These are phyloP conservation scores for Buxus sempervirens DNA, from an alignment of 164 flowering plant genomes.

Conservation along the genomic window DNA sequence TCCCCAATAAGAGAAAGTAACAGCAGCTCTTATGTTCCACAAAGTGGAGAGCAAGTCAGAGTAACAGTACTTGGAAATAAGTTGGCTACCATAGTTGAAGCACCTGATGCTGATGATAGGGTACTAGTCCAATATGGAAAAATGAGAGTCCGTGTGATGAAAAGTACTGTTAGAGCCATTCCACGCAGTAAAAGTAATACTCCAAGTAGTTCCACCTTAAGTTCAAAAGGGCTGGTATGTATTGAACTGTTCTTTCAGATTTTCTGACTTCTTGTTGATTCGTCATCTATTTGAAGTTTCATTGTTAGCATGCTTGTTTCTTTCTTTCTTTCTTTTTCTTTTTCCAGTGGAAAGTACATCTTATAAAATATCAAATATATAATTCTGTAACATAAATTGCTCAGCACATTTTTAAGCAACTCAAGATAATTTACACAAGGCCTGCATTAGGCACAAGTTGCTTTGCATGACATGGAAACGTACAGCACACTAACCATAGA, in stretches of 20 bases:
- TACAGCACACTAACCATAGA: too few relatives aligned
- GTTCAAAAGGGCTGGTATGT: slow-evolving; percentile 46
- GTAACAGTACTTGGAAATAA: slow-evolving; percentile 64
- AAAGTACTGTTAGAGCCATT: slow-evolving; percentile 40
- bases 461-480: too few relatives aligned
- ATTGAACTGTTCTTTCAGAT: background rate
- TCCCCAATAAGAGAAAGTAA: slow-evolving; percentile 18
- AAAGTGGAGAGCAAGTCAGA: slow-evolving; percentile 68
- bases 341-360: too few relatives aligned
- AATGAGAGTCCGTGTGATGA: slow-evolving; percentile 56
- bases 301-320: too few relatives aligned
- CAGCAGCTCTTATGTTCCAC: slow-evolving; percentile 38
- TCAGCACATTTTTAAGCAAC: too few relatives aligned
- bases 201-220: slow-evolving; percentile 19
- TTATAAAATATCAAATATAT: too few relatives aligned
- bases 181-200: slow-evolving; percentile 22
- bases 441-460: too few relatives aligned
- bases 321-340: too few relatives aligned
- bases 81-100: slow-evolving; percentile 73
- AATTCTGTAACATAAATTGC: too few relatives aligned
- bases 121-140: slow-evolving; percentile 75
- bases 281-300: background rate
- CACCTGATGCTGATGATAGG: slow-evolving; percentile 55
- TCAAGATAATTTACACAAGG: too few relatives aligned
- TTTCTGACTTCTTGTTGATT: background rate